Evolutionary conservation across 2,329 filamentous ascomycete genomes (phyloP).

Genomic region (Neofusicoccum cordaticola): DNA sequence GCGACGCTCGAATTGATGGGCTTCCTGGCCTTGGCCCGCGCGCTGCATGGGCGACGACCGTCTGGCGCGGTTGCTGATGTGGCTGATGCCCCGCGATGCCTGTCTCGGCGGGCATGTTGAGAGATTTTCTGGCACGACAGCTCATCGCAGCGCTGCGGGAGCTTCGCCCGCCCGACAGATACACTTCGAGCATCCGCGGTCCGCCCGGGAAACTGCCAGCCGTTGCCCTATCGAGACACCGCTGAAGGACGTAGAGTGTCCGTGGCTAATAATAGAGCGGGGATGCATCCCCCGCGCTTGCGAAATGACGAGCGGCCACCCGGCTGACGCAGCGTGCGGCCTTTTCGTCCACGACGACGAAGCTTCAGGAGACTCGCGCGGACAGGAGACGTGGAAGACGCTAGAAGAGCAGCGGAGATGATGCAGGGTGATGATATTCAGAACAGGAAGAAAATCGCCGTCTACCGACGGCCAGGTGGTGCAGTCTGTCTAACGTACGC

Average conservation of each 20-base stretch:
- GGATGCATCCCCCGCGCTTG: not conserved
- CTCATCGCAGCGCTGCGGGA: no score
- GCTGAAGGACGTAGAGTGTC: not conserved
- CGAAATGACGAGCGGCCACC: not conserved
- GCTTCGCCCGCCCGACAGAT: not conserved
- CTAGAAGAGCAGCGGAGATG: not conserved
- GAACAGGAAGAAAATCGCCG: not conserved
- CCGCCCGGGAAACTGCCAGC: not conserved
- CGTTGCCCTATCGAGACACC: not conserved
- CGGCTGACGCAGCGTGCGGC: not conserved
- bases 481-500: conserved; percentile 5
- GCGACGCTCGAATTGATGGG: conserved; percentile 1
- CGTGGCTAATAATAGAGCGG: conserved; percentile 2
- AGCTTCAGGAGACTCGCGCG: not conserved
- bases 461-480: not conserved
- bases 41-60: not conserved
- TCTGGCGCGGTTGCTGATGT: not conserved
- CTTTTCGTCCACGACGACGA: not conserved
- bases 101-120: not conserved
- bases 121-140: not conserved
- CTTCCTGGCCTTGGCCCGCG: not conserved
- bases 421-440: conserved; percentile 2
- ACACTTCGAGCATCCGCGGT: not conserved
- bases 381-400: not conserved
- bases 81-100: not conserved